phyloP scores from a whole-genome alignment of 2,329 filamentous ascomycete genomes.

The Metarhizium rileyi region DNA sequence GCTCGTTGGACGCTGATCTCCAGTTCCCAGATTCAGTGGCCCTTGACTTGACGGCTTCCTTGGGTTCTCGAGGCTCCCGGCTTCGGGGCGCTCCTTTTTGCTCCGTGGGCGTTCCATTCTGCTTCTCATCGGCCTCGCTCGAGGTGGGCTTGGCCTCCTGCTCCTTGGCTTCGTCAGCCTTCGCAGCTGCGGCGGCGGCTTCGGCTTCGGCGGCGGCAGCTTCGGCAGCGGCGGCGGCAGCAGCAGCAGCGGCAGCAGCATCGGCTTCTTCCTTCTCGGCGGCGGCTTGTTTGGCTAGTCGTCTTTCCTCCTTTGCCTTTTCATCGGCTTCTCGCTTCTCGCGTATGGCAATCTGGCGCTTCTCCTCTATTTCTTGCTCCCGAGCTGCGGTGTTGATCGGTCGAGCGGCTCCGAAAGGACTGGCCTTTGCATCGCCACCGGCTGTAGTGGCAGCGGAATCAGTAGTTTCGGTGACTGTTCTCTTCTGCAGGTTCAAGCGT shows the following conservation, averaged over 20 bases:
- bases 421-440: slow-evolving; percentile 67
- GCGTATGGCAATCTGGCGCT: slow-evolving; percentile 60
- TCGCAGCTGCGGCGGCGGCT: background rate
- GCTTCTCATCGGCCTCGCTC: slow-evolving; percentile 14
- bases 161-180: slow-evolving; percentile 23
- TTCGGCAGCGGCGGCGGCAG: slow-evolving; percentile 9
- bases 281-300: slow-evolving; percentile 49
- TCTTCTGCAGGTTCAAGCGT: slow-evolving; percentile 79
- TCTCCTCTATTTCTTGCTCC: slow-evolving; percentile 86
- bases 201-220: too few species aligned
- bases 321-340: slow-evolving; percentile 85
- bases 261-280: slow-evolving; percentile 36
- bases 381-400: slow-evolving; percentile 89
- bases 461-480: slow-evolving; percentile 70
- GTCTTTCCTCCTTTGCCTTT: slow-evolving; percentile 68
- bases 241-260: slow-evolving; percentile 20
- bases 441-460: slow-evolving; percentile 41
- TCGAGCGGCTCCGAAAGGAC: slow-evolving; percentile 84
- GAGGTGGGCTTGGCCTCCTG: slow-evolving; percentile 23
- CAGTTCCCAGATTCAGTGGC: slow-evolving; percentile 51
- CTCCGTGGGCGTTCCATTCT: slow-evolving; percentile 30
- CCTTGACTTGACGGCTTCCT: slow-evolving; percentile 41
- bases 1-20: slow-evolving; percentile 42
- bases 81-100: slow-evolving; percentile 35
- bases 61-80: slow-evolving; percentile 32